Evolutionary conservation across 2,329 filamentous ascomycete species (phyloP), one percentile per base, ranked within the genome.

Genomic region (Thelonectria olida): DNA sequence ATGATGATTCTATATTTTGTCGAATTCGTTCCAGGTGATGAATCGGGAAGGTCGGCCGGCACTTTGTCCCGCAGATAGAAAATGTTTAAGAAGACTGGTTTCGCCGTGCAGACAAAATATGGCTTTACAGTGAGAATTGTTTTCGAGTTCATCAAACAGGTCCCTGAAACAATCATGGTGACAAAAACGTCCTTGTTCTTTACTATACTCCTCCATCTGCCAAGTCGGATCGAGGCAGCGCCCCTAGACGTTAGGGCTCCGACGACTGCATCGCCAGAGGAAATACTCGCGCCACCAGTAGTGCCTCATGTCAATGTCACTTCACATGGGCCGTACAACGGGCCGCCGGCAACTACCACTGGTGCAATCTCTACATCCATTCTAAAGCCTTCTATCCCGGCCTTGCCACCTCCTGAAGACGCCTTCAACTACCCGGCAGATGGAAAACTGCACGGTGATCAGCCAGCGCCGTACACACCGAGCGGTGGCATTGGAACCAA

Each of bases 401-500:
- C 84, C 1, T 73, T 85, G 1, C 87, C 88, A 10, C 82, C 88
- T 0, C 83, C 84, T 27, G 82, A 85, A 0, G 86, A 84, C 7
- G 89, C 88, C 4, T 90, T 87, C 36, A 85, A 86, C 48, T 96
- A 96, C 73, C 90, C 90, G 9, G 85, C 88, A 7, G 84, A 94
- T 67, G 92, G 92, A 12, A 73, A 84, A 57, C 85, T 94, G 1
- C 85, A 91, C 56, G 79, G 85, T n/a, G 80, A 85, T 2, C 78
- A 92, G 75, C 91, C 92, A 1, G 88, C 88, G 1, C 91, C 91
- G 0, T 95, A 90, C 77, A 85, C 84, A 0, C 92, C 92, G 0
- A 85, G 82, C 36, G 91, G 92, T 58, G 92, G 92, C 12, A 76
- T 90, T 1, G 92, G 91, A 2, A 93, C 91, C 42, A 94, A 95